Evolutionary conservation across 2,329 filamentous ascomycete species (phyloP), one percentile per base, ranked within the genome.

Genomic region (Grosmannia serpens): DNA sequence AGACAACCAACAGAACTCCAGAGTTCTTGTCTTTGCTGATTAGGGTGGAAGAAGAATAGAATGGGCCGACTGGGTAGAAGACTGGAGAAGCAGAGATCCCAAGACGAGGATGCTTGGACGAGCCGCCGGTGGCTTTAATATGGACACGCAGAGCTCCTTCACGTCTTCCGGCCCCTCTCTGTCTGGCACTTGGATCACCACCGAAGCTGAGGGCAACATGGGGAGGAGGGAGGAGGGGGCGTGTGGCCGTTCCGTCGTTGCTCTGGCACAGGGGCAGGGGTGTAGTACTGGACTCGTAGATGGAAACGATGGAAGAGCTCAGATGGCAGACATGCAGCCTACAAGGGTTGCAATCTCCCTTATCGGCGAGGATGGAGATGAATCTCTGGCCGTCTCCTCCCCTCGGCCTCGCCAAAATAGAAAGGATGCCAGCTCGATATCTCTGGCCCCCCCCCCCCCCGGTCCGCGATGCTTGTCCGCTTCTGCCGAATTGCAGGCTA

Each of bases 1-100:
- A 38, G 38, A 22, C n/a, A 58, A 58, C 54, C 31, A 51, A 52
- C 58, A 53, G 58, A 62, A 56, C 62, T 63, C 62, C 62, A 60
- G 62, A 63, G 62, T 59, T 58, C 58, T 9, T 53, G 53, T 59
- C 52, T 38, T 53, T 57, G 50, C 31, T 59, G 55, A 22, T 17
- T 29, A 56, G 55, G 15, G 47, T 49, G 27, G 53, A 47, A 22
- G 52, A 46, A 54, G 58, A 60, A 58, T 49, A 7, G 62, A 62
- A 61, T 27, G 33, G 35, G 29, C 52, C 29, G 33, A 54, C n/a
- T 11, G 33, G 17, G 33, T 20, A 26, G 52, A 53, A 57, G 56
- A 54, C 10, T 26, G 29, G 27, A 35, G 51, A 59, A 56, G 55
- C 54, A 59, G 53, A 57, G 52, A 35, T 24, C 22, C 11, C 47